Conservation (phyloP, 2,329 filamentous ascomycete species). For the Ophiobolus disseminans region DNA sequence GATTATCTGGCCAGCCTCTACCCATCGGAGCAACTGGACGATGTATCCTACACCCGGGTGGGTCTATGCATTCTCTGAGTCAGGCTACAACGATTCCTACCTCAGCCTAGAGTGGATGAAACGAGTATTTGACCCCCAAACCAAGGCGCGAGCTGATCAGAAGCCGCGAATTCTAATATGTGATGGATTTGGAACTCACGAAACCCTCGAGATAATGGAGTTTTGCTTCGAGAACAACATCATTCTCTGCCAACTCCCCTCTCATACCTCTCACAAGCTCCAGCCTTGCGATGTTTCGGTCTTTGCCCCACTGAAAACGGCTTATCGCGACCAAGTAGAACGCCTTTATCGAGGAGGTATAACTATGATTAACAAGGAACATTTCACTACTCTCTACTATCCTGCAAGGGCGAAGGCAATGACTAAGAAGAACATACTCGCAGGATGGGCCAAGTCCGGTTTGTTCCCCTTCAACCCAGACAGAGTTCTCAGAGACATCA, state of each 20-base stretch:
- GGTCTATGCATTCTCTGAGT: constrained; percentile 16
- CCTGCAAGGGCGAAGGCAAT: constrained; percentile 23
- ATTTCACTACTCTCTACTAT: constrained; percentile 27
- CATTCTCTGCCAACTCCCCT: constrained; percentile 13
- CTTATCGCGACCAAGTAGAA: constrained; percentile 12
- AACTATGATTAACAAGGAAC: constrained; percentile 15
- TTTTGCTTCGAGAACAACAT: constrained; percentile 41
- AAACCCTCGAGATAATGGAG: constrained; percentile 44
- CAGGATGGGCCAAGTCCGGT: constrained; percentile 26
- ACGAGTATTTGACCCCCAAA: constrained; percentile 45
- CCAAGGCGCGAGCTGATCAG: constrained; percentile 33
- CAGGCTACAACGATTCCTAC: constrained; percentile 32
- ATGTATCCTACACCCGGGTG: constrained; percentile 21
- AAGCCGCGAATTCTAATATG: constrained; percentile 44
- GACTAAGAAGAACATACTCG: too few species aligned
- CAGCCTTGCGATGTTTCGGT: constrained; percentile 16
- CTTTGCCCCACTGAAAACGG: constrained; percentile 15
- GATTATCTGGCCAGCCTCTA: constrained; percentile 29
- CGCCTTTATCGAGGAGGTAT: constrained; percentile 9
- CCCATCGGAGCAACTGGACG: constrained; percentile 26
- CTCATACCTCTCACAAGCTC: constrained; percentile 23
- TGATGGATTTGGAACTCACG: constrained; percentile 29
- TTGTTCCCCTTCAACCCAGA: constrained; percentile 34
- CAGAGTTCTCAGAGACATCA: constrained; percentile 19
- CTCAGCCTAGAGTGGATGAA: constrained; percentile 47